Evolutionary conservation across 2,329 filamentous ascomycete genomes (phyloP).

Genomic region (Phyllachora maydis): DNA sequence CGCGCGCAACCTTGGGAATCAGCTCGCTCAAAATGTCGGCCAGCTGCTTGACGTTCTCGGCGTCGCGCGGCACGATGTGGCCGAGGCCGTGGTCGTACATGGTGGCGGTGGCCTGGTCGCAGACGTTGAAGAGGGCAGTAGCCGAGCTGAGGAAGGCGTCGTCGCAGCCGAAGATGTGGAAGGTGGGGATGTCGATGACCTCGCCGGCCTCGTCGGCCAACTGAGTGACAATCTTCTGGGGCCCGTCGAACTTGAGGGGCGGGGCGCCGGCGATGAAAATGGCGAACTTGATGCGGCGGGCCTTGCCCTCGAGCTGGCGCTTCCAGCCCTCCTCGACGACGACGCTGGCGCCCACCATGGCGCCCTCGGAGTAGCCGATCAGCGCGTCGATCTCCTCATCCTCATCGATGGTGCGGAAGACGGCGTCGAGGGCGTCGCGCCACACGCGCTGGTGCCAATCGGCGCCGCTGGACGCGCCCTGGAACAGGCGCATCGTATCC

Average conservation of each 20-base stretch:
- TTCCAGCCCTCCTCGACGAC: constrained; percentile 2
- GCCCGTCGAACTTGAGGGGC: constrained; percentile 11
- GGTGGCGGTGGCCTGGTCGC: constrained; percentile 16
- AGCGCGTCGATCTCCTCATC: constrained; percentile 4
- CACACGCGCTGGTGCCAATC: no score
- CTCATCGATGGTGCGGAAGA: constrained; percentile 2
- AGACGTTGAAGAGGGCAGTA: constrained; percentile 19
- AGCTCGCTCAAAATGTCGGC: background rate
- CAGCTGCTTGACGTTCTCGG: constrained; percentile 1
- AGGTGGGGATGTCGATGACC: constrained; percentile 16
- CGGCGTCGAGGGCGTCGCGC: background rate
- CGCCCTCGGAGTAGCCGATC: constrained; percentile 2
- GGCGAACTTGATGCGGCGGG: constrained; percentile 16
- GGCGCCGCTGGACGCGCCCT: background rate
- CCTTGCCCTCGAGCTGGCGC: constrained; percentile 9
- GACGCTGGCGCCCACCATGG: constrained; percentile 1
- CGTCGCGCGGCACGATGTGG: constrained; percentile 15
- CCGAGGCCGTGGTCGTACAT: constrained; percentile 21
- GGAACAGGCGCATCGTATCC: constrained; percentile 4
- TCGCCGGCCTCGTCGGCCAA: constrained; percentile 17
- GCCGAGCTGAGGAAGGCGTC: constrained; percentile 17
- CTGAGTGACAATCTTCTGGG: constrained; percentile 8
- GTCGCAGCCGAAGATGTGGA: constrained; percentile 16
- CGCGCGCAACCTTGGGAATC: no score
- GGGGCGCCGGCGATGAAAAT: constrained; percentile 25